A percentile compares a stretch with the other conserved stretches of the same genome.
Evolutionary conservation across 305 asterid species (phyloP).

Genomic region (Solanum hybrid): DNA sequence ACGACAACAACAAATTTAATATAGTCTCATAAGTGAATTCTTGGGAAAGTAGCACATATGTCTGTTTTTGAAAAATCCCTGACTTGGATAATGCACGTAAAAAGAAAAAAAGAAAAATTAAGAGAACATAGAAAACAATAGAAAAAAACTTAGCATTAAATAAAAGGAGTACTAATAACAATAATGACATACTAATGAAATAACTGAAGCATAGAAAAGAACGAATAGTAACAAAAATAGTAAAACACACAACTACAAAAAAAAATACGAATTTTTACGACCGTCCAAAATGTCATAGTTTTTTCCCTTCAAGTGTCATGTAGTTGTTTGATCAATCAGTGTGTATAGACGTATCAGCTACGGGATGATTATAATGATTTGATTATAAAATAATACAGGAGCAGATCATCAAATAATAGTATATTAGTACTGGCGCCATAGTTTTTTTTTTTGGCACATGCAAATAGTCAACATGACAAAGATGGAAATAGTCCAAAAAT

Average conservation of each 20-base stretch:
- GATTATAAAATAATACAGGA: not conserved
- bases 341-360: not conserved
- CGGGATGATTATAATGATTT: not conserved
- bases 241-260: not conserved
- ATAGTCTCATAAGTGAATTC: not conserved
- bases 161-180: not conserved
- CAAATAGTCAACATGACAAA: constrained; percentile 17
- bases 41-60: not conserved
- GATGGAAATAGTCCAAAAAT: constrained; percentile 17
- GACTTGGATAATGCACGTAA: not conserved
- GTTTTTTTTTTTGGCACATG: constrained; percentile 15
- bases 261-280: not conserved
- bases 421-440: not conserved
- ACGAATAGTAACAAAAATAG: not conserved
- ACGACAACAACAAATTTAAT: not conserved
- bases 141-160: not conserved
- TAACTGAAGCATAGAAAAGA: not conserved
- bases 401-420: not conserved
- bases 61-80: not conserved
- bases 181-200: not conserved
- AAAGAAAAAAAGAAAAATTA: not conserved
- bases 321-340: not conserved
- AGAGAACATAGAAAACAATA: not conserved
- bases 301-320: not conserved
- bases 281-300: not conserved